phyloP scores from a whole-genome alignment of 75 land plant genomes.

The Sequoia sempervirens region DNA sequence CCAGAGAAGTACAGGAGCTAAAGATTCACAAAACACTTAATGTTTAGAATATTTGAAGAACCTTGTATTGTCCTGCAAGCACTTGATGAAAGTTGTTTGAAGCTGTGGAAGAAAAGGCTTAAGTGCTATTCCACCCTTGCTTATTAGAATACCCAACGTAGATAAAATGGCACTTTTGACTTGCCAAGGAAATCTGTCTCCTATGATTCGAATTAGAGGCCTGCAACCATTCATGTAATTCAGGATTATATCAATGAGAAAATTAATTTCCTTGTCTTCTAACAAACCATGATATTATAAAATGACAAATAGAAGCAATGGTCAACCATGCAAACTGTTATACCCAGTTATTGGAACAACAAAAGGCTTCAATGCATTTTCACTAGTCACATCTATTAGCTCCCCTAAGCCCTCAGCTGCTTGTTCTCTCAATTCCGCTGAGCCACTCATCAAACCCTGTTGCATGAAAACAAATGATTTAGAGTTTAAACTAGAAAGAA shows the following conservation, averaged over 20 bases:
- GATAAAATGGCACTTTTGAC: conserved; percentile 94
- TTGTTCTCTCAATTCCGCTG: no score
- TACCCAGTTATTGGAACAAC: conserved; percentile 99
- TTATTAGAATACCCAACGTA: conserved; percentile 83
- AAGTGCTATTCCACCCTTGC: conserved; percentile 93
- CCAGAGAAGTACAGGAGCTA: neutral
- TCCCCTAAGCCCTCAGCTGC: no score
- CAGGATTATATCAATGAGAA: conserved; percentile 1
- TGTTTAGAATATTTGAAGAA: neutral
- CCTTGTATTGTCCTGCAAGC: conserved; percentile 95
- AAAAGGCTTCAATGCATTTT: no score
- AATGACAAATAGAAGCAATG: neutral
- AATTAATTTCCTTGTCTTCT: neutral
- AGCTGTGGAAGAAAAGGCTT: conserved; percentile 99
- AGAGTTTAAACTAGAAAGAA: neutral
- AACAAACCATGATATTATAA: neutral
- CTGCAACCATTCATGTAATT: conserved; percentile 31
- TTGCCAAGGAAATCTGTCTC: conserved; percentile 99
- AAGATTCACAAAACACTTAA: neutral
- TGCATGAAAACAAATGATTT: neutral
- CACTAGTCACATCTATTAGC: no score
- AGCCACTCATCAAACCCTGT: no score
- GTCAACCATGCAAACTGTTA: neutral
- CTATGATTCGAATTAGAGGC: conserved; percentile 94
- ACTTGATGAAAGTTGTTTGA: conserved; percentile 95